A percentile compares a stretch with the other conserved stretches of the same genome.
Conservation (phyloP, 371 early-diverging fungal genomes). For the Rhizopus arrhizus region DNA sequence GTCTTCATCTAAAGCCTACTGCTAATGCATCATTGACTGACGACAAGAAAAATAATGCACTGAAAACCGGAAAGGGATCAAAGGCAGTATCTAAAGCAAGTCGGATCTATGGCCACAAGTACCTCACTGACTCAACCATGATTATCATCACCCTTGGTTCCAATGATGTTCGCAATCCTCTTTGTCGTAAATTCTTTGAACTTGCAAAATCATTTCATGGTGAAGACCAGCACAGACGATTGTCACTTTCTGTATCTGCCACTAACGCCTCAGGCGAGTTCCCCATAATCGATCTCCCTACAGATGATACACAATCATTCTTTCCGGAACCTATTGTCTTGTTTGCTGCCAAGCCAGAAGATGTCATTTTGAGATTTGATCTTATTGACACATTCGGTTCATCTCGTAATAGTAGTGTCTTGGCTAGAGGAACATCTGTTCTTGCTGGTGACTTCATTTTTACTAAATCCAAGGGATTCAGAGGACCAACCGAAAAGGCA, state of each 20-base stretch:
- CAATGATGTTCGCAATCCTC: conserved; percentile 60
- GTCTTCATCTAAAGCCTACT: conserved; percentile 7
- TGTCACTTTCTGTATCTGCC: conserved; percentile 65
- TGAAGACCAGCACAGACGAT: conserved; percentile 39
- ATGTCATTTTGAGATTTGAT: conserved; percentile 64
- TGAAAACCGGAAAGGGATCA: conserved; percentile 9
- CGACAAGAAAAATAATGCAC: too few relatives aligned
- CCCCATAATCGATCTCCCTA: conserved; percentile 65
- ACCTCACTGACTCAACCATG: conserved; percentile 64
- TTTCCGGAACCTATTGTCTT: conserved; percentile 67
- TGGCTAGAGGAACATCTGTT: conserved; percentile 65
- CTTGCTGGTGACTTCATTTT: conserved; percentile 54
- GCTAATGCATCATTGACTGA: conserved; percentile 1
- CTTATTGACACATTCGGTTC: conserved; percentile 66
- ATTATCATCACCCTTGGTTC: conserved; percentile 72
- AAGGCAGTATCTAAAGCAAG: conserved; percentile 40
- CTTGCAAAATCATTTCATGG: conserved; percentile 30
- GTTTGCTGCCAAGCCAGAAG: conserved; percentile 54
- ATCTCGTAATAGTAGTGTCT: conserved; percentile 38
- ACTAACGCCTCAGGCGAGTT: conserved; percentile 64
- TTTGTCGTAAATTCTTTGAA: conserved; percentile 34
- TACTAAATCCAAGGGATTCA: conserved; percentile 45
- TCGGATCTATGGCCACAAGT: conserved; percentile 69
- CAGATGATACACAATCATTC: conserved; percentile 31
- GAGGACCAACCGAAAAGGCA: conserved; percentile 39